Base-by-base conservation (phyloP, 1,139 yeast species). In the Kurtzmaniella natalensis region DNA sequence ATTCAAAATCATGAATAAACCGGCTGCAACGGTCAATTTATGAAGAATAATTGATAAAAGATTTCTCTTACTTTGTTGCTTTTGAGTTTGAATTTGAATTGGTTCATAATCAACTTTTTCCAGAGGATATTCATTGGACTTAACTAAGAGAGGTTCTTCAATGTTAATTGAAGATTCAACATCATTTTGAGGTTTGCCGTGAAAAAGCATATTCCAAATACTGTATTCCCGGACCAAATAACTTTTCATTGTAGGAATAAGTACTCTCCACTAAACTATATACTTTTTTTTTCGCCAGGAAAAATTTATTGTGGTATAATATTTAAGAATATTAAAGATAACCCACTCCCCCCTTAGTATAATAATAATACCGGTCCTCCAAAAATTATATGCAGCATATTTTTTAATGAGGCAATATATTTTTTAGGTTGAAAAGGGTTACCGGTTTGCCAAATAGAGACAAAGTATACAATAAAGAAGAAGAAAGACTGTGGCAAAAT, bases 131-230 rank as follows among this genome's bases (percentile, higher is more conserved):
- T 8, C 5, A 21, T 21, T 21, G 11, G n/a, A n/a, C n/a, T 21
- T 8, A 21, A 10, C 23, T 10, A 8, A 21, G 23, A 9, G 9
- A 10, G 23, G n/a, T 21, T 21, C 23, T 10, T 7, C 8, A n/a
- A 7, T 4, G 6, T 13, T 10, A 24, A 5, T 24, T 5, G 26
- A 5, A 9, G 15, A 5, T 3, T 5, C 13, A 11, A 11, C 26
- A n/a, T 11, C 24, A 3, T 15, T 19, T n/a, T 17, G 30, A 11
- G 41, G 40, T 17, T 35, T 39, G 8, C 52, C 54, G 37, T 40
- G 45, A 11, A 41, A 31, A 28, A 51, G 34, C 51, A 44, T 49
- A 35, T 52, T 50, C 56, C 53, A 52, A 18, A 52, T 37, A 5
- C 44, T 40, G 30, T 22, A 34, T 31, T 52, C 57, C 28, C 48